Conservation (phyloP, 2,329 filamentous ascomycete genomes). For the Colletotrichum ledebouriae region DNA sequence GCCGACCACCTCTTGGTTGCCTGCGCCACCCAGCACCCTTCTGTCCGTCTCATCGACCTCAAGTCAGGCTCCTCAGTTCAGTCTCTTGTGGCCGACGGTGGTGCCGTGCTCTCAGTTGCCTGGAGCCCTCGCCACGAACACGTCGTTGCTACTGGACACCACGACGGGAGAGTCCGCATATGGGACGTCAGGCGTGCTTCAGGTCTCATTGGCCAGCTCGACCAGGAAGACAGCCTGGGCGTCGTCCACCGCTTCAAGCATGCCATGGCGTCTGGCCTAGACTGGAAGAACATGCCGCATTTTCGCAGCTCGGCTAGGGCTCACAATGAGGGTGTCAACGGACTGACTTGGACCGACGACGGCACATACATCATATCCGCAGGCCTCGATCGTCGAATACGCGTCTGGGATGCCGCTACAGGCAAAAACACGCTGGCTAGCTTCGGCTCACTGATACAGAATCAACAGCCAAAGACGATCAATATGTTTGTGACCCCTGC, state of each 20-base stretch:
- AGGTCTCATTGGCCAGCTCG: constrained; percentile 80
- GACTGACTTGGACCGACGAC: constrained; percentile 85
- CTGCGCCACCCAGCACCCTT: constrained; percentile 87
- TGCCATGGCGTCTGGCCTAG: constrained; percentile 49
- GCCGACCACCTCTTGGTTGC: constrained; percentile 84
- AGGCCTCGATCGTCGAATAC: constrained; percentile 85
- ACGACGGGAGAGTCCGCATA: constrained; percentile 84
- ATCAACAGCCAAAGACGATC: constrained; percentile 73
- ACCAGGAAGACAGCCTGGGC: constrained; percentile 86
- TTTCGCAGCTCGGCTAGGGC: constrained; percentile 71
- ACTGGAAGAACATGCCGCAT: constrained; percentile 49
- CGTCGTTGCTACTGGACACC: constrained; percentile 85
- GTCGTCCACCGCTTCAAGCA: constrained; percentile 61
- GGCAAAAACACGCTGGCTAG: constrained; percentile 90
- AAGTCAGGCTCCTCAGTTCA: constrained; percentile 84
- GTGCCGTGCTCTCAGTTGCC: constrained; percentile 75
- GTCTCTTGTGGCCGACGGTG: constrained; percentile 76
- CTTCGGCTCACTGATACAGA: constrained; percentile 87
- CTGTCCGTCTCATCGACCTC: constrained; percentile 87
- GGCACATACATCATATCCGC: constrained; percentile 82
- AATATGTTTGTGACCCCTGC: constrained; percentile 75
- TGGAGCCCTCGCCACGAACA: constrained; percentile 89
- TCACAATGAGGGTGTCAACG: constrained; percentile 87
- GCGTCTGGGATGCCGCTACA: constrained; percentile 86
- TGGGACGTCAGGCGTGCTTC: constrained; percentile 90